Base-by-base conservation (phyloP, 2,329 filamentous ascomycete species). In the Leptoxyphium fumago region DNA sequence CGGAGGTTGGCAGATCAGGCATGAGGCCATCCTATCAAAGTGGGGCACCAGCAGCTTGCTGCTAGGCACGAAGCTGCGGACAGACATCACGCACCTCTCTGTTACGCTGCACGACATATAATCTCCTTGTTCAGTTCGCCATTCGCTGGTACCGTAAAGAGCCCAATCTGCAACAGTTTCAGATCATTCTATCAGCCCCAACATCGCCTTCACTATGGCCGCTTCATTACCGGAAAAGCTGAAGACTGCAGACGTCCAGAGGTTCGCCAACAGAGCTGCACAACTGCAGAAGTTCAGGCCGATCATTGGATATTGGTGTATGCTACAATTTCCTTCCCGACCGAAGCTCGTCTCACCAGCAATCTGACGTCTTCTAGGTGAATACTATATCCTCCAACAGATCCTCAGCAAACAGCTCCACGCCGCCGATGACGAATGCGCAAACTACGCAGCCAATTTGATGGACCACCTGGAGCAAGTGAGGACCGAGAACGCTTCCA, bases 221-320 rank as follows among this genome's bases (percentile, higher is more conserved):
- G 73, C 75, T 55, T 69, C 70, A 45, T 69, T 89, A 45, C 86
- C 86, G 13, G 70, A 74, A 29, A 76, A 76, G 57, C 73, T 98
- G 56, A 87, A 83, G 67, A 50, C 52, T 28, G 52, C 54, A 17
- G 87, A 94, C 61, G 78, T 94, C 58, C 79, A 78, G 52, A 84
- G 86, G 48, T 95, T 93, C 63, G 80, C 88, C 49, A 74, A 80
- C 44, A 79, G 89, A 57, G 89, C 86, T 29, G 75, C 77, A 30
- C 89, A 98, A 68, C 75, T 98, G 41, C 83, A 89, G 61, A 74
- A 74, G 46, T 77, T 80, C 58, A 91, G 89, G 64, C 91, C 91
- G 8, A 84, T 91, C 47, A 75, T 96, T 53, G 75, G 88, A 50
- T 98, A 96, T 64, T 96, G 89, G 87, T 91, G 89, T 94, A 74